Percentiles rank a stretch among this genome's conserved stretches.
Evolutionary conservation across 2,329 filamentous ascomycete species (phyloP).

Genomic region (Pseudonectria foliicola): DNA sequence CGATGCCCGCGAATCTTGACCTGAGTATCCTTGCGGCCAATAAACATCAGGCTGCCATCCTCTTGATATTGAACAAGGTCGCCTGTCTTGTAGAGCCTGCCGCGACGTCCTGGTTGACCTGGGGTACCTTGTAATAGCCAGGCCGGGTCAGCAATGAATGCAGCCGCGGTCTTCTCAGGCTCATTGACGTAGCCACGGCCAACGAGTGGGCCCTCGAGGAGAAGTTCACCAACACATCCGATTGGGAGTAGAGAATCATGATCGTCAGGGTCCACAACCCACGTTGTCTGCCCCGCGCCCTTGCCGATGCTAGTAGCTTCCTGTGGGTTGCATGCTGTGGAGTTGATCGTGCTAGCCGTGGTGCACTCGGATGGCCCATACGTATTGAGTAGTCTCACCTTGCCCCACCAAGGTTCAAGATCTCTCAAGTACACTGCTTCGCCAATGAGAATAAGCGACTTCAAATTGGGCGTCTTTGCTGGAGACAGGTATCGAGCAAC

Average conservation of each 20-base stretch:
- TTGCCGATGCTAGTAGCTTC: slow-evolving; percentile 4
- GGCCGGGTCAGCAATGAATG: slow-evolving; percentile 35
- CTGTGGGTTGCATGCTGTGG: neutral
- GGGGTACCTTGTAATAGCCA: slow-evolving; percentile 6
- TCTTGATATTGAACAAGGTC: slow-evolving; percentile 38
- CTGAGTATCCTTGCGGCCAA: slow-evolving; percentile 51
- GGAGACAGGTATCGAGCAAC: slow-evolving; percentile 7
- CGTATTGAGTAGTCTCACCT: slow-evolving; percentile 5
- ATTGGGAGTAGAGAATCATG: slow-evolving; percentile 22
- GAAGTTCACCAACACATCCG: slow-evolving; percentile 29
- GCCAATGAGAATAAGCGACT: slow-evolving; percentile 8
- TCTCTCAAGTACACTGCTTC: slow-evolving; percentile 7
- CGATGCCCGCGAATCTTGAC: slow-evolving; percentile 54
- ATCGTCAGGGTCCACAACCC: slow-evolving; percentile 25
- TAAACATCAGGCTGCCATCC: slow-evolving; percentile 34
- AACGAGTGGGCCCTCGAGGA: slow-evolving; percentile 37
- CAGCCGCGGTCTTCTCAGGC: slow-evolving; percentile 34
- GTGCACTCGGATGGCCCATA: slow-evolving; percentile 17
- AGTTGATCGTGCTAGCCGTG: slow-evolving; percentile 2
- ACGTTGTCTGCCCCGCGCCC: slow-evolving; percentile 8
- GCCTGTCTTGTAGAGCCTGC: slow-evolving; percentile 38
- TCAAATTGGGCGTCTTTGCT: slow-evolving; percentile 3
- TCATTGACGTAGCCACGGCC: slow-evolving; percentile 44
- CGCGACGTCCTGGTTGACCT: neutral
- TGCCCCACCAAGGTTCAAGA: slow-evolving; percentile 3